Percentiles rank a stretch among this genome's conserved stretches.
These are phyloP conservation scores for Phaeolepiota aurea DNA, from an alignment of 768 basidiomycete species.

Conservation along the genomic window DNA sequence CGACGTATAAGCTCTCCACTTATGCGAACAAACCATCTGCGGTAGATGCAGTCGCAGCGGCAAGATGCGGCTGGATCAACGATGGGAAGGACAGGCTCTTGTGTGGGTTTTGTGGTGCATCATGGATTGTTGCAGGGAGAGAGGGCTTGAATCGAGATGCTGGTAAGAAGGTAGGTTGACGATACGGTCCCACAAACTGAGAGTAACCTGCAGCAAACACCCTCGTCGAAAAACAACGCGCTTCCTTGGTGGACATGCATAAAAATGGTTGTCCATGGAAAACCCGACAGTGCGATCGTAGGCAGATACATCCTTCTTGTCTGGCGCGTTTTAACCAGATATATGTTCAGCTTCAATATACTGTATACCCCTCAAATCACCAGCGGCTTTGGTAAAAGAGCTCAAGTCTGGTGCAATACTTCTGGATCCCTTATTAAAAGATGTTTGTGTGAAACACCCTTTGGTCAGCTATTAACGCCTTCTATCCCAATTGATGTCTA, in stretches of 20 bases:
- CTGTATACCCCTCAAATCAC: slow-evolving; percentile 63
- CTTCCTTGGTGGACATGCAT: slow-evolving; percentile 58
- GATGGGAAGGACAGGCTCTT: slow-evolving; percentile 74
- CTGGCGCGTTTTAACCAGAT: neutral
- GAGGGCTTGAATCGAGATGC: slow-evolving; percentile 72
- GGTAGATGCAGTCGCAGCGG: slow-evolving; percentile 73
- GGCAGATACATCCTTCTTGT: slow-evolving; percentile 13
- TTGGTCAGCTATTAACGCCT: slow-evolving; percentile 58
- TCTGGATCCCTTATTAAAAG: slow-evolving; percentile 44
- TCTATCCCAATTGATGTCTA: no score
- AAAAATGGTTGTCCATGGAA: slow-evolving; percentile 85
- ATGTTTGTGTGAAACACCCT: slow-evolving; percentile 61
- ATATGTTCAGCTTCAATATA: slow-evolving; percentile 51
- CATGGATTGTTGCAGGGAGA: slow-evolving; percentile 66
- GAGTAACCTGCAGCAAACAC: slow-evolving; percentile 41
- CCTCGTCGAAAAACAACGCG: slow-evolving; percentile 67
- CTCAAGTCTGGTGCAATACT: slow-evolving; percentile 46
- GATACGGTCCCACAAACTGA: slow-evolving; percentile 7
- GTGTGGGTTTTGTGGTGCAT: slow-evolving; percentile 61
- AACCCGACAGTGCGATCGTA: slow-evolving; percentile 72
- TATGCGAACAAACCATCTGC: slow-evolving; percentile 70
- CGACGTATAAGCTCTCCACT: slow-evolving; percentile 72
- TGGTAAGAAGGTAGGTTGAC: slow-evolving; percentile 45
- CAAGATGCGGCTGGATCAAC: slow-evolving; percentile 80
- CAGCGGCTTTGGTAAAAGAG: slow-evolving; percentile 51